A percentile compares a stretch with the other conserved stretches of the same genome.
Evolutionary conservation across 768 basidiomycete species (phyloP).

Genomic region (Leccinum incarnatum): DNA sequence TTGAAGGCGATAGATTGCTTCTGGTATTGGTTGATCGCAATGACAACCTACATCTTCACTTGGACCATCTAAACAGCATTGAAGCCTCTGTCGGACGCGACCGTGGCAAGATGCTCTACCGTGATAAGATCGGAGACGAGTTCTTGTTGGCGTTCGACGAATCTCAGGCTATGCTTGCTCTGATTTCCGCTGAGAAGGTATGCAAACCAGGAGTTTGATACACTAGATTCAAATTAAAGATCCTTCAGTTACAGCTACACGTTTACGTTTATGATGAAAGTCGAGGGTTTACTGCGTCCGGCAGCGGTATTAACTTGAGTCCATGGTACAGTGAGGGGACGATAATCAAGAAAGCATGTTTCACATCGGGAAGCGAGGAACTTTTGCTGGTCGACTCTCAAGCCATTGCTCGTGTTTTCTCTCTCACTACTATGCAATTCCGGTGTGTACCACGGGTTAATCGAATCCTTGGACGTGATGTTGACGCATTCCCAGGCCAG

Average conservation of each 20-base stretch:
- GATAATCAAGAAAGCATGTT: conserved; percentile 39
- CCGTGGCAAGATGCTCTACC: conserved; percentile 36
- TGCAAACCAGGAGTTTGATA: neutral
- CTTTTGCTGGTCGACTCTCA: conserved; percentile 47
- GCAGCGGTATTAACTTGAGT: conserved; percentile 40
- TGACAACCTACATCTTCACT: conserved; percentile 35
- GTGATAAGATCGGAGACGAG: conserved; percentile 46
- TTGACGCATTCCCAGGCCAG: conserved; percentile 36
- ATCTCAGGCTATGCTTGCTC: conserved; percentile 43
- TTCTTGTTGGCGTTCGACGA: conserved; percentile 53
- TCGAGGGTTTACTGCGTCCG: conserved; percentile 42
- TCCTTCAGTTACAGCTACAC: conserved; percentile 37
- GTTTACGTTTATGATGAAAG: conserved; percentile 49
- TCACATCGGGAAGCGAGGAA: conserved; percentile 53
- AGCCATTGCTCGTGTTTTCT: conserved; percentile 47
- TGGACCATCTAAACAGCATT: conserved; percentile 36
- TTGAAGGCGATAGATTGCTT: conserved; percentile 39
- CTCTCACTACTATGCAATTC: conserved; percentile 52
- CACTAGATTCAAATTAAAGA: neutral
- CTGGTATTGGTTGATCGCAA: conserved; percentile 37
- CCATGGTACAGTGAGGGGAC: conserved; percentile 44
- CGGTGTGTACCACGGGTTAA: conserved; percentile 34
- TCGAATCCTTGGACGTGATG: neutral
- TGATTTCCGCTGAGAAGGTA: conserved; percentile 46
- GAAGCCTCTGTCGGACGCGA: conserved; percentile 33